Base-by-base conservation (phyloP, 2,329 filamentous ascomycete genomes). In the Graphiopsis chlorocephala region DNA sequence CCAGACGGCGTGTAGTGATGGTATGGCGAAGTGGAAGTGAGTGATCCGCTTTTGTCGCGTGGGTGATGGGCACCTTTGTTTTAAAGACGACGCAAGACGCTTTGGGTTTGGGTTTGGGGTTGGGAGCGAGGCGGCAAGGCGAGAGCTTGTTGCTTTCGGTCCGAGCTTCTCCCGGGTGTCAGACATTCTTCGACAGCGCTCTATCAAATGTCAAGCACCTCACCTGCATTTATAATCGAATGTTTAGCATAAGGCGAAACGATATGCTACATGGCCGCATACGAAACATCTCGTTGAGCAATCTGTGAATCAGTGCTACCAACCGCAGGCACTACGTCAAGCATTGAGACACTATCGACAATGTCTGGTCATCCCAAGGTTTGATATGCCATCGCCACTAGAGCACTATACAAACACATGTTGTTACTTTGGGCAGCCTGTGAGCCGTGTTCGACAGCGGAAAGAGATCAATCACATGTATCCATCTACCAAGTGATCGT, bases 31-130 rank as follows among this genome's bases (percentile, higher is more conserved):
- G 26, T 31, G 17, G 29, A 53, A 29, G 50, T 53, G 50, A 53
- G 50, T 53, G 31, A 53, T 20, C 50, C 28, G 50, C 50, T 53
- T 53, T 53, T 53, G 50, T 53, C 50, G 50, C 50, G 50, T 53
- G 14, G 28, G 29, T 53, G 7, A 31, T 23, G 50, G 28, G 10
- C 29, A 28, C 50, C 50, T 53, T 53, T 53, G 50, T 53, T 53
- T 53, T 45, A 23, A 45, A 45, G 38, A 31, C 50, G 50, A 28
- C 50, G 17, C 26, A 29, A 20, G 26, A 53, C 50, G 50, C 50
- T 53, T 53, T 53, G 50, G 50, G 50, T 29, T 28, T 29, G 17
- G 26, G n/a, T n/a, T n/a, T n/a, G n/a, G n/a, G n/a, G n/a, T n/a
- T n/a, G n/a, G 25, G 28, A n/a, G 17, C 5, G 50, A 53, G 50